These are phyloP conservation scores for Erodium maritimum DNA, from an alignment of 345 rosid species.

Conservation along the genomic window DNA sequence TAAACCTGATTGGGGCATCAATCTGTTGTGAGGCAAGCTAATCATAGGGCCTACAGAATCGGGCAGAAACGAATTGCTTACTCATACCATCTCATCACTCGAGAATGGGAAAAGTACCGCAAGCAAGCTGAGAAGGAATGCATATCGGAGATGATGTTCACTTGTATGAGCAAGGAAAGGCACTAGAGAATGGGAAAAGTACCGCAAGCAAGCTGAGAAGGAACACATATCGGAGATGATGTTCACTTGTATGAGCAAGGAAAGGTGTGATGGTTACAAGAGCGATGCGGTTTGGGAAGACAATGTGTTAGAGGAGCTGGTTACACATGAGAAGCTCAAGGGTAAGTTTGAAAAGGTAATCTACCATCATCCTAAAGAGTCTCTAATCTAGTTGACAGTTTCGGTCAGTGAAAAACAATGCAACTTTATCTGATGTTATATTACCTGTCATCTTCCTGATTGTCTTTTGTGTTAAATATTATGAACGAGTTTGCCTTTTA, in stretches of 20 bases:
- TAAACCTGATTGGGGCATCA: slow-evolving; percentile 70
- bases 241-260: slow-evolving; percentile 22
- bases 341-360: slow-evolving; percentile 17
- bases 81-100: slow-evolving; percentile 50
- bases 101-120: slow-evolving; percentile 39
- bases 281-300: slow-evolving; percentile 13
- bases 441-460: too few species aligned
- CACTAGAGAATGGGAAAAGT: slow-evolving; percentile 44
- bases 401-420: slow-evolving; percentile 9
- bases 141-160: slow-evolving; percentile 44
- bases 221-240: slow-evolving; percentile 40
- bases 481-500: too few species aligned
- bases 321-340: slow-evolving; percentile 11
- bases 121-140: slow-evolving; percentile 41
- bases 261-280: neutral
- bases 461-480: too few species aligned
- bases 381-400: slow-evolving; percentile 12
- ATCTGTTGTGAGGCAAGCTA: slow-evolving; percentile 74
- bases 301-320: slow-evolving; percentile 23
- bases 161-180: slow-evolving; percentile 18
- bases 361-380: slow-evolving; percentile 21
- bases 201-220: slow-evolving; percentile 36
- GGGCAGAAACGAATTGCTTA: slow-evolving; percentile 59
- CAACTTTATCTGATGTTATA: too few species aligned
- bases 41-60: slow-evolving; percentile 57